phyloP scores from a whole-genome alignment of 192 early-diverging fungal species.

The Chytriomyces sp. region DNA sequence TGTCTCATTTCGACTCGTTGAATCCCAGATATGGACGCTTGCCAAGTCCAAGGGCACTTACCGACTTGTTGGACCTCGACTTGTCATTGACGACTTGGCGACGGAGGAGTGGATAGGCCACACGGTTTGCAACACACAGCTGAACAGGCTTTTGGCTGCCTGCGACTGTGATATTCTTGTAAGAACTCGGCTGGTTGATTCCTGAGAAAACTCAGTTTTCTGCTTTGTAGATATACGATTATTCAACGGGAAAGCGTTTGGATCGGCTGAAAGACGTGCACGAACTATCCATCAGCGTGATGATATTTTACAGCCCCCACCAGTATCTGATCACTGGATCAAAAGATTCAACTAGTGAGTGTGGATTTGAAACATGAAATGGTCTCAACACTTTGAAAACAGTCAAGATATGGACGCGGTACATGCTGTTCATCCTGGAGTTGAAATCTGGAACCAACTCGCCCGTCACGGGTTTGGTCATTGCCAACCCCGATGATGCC shows the following conservation, averaged over 20 bases:
- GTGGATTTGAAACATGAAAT: neutral
- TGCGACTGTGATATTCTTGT: conserved; percentile 53
- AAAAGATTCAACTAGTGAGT: conserved; percentile 53
- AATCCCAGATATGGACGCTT: conserved; percentile 46
- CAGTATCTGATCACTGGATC: conserved; percentile 59
- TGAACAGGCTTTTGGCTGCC: conserved; percentile 48
- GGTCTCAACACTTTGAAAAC: conserved; percentile 4
- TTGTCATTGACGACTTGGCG: conserved; percentile 50
- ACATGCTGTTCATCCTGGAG: conserved; percentile 46
- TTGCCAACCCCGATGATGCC: conserved; percentile 36
- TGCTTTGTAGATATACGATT: conserved; percentile 54
- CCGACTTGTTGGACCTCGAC: conserved; percentile 41
- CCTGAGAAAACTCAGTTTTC: neutral
- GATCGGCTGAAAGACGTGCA: conserved; percentile 47
- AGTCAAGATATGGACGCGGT: conserved; percentile 60
- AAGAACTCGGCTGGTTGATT: neutral
- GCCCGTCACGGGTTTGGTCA: conserved; percentile 50
- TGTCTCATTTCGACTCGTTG: neutral
- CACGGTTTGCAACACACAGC: conserved; percentile 30
- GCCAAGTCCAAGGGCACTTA: conserved; percentile 35
- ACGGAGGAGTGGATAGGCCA: conserved; percentile 56
- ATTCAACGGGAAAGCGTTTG: conserved; percentile 44
- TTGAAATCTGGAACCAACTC: conserved; percentile 50
- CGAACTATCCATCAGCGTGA: conserved; percentile 52
- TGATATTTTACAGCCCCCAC: conserved; percentile 45